A percentile compares a stretch with the other conserved stretches of the same genome.
Evolutionary conservation across 169 alveolate genomes (phyloP).

Genomic region (Perkinsus chesapeaki): DNA sequence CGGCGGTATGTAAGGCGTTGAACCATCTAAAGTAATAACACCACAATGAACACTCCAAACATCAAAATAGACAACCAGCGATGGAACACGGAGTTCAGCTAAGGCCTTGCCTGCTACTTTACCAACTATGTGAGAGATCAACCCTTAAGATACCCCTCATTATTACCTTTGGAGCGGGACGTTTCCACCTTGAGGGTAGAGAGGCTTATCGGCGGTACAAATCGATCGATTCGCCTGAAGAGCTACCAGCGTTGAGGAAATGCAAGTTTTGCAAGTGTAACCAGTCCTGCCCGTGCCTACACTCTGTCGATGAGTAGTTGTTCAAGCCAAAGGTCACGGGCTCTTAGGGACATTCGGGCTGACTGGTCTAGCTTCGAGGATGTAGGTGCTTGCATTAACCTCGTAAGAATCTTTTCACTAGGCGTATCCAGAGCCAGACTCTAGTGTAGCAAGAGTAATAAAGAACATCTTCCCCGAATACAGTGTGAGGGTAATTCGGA

Average conservation of each 20-base stretch:
- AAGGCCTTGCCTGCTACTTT: too few species aligned
- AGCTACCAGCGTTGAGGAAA: neutral
- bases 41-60: neutral
- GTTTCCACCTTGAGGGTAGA: neutral
- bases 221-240: neutral
- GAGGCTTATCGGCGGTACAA: neutral
- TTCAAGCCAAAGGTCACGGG: neutral
- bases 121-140: too few species aligned
- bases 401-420: neutral
- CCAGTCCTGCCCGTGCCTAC: neutral
- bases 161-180: neutral
- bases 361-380: neutral
- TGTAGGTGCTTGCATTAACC: neutral
- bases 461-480: neutral
- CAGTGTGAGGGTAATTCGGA: neutral
- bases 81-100: too few species aligned
- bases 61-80: too few species aligned
- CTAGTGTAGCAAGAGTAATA: neutral
- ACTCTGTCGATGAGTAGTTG: neutral
- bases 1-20: slow-evolving; percentile 77
- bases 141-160: neutral
- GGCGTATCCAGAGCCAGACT: neutral
- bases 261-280: neutral
- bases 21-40: slow-evolving; percentile 49
- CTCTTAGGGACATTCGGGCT: neutral